phyloP scores from a whole-genome alignment of 768 basidiomycete species.

The Neoboletus subvelutipes region DNA sequence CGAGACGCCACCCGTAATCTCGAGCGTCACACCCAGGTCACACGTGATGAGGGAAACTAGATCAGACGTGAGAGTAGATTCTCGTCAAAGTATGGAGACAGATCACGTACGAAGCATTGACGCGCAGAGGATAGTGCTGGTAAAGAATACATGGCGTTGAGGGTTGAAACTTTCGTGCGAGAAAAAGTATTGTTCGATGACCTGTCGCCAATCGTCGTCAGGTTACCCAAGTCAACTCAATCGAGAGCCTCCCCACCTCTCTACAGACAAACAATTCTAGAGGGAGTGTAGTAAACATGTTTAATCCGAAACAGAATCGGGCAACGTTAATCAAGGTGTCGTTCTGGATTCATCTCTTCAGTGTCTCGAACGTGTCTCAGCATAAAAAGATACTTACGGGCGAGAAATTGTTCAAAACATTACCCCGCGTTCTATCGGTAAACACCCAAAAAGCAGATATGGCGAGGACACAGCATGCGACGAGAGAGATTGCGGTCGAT shows the following conservation, averaged over 20 bases:
- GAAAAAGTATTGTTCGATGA: constrained; percentile 96
- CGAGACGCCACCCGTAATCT: constrained; percentile 96
- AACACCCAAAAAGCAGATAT: constrained; percentile 86
- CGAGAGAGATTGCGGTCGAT: constrained; percentile 79
- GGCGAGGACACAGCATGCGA: constrained; percentile 83
- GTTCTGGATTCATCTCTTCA: constrained; percentile 40
- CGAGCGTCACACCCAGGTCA: constrained; percentile 97
- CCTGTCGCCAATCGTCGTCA: constrained; percentile 43
- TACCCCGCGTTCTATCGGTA: constrained; percentile 91
- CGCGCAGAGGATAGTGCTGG: constrained; percentile 75
- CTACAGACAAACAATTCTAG: constrained; percentile 96
- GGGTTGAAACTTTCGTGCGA: constrained; percentile 79
- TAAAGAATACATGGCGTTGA: constrained; percentile 88
- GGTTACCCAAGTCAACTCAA: not conserved
- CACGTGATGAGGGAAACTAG: constrained; percentile 90
- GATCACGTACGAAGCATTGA: constrained; percentile 72
- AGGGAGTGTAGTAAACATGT: constrained; percentile 98
- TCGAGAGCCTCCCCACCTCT: constrained; percentile 54
- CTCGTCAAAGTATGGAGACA: not conserved
- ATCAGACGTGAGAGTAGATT: not conserved
- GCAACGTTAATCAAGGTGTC: constrained; percentile 95
- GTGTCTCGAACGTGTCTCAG: not conserved
- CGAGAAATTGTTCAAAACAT: constrained; percentile 94
- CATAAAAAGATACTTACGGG: constrained; percentile 41
- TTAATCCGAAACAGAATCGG: constrained; percentile 88